Evolutionary conservation across 1,139 yeast species (phyloP), one percentile per base, ranked within the genome.

Genomic region (Kodamaea anthophila): DNA sequence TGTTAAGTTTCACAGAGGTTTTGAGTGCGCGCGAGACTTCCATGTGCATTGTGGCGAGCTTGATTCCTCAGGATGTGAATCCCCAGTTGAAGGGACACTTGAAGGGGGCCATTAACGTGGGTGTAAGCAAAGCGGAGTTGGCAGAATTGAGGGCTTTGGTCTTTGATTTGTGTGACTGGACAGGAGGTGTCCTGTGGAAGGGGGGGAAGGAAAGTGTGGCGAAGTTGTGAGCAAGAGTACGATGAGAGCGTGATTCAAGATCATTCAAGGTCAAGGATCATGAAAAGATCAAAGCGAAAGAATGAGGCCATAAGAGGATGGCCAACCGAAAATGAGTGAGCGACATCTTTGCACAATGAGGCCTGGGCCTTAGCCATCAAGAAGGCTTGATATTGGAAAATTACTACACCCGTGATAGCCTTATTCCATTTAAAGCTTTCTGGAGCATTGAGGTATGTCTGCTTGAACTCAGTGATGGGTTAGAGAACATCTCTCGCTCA

Each of bases 1-100:
- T 87, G 25, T 65, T 87, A 35, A 79, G 94, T 18, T 82, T 56
- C 49, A 72, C 78, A 9, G 79, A 68, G 4, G 65, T 85, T 2
- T 59, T 87, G 22, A 53, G 67, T 8, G 78, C 83, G 2, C 67
- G 64, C 38, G 95, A 86, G 39, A 81, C 96, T 0, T 77, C 91
- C 22, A 53, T 85, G 43, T 80, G 86, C 26, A 76, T 87, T 4
- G 74, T 87, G 18, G 81, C 94, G 1, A 70, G 88, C 38, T 66
- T 88, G 44, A 78, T 87, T 9, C 96, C 96, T 0, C 96, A 85
- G 50, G 94, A 87, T 52, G 96, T 87, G n/a, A 85, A 83, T 43
- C 95, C 96, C 0, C 96, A 87, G 48, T 65, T 87, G 41, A 85
- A 85, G 55, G 96, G 96, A 0, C 96, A 87, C 50, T 65, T 87